These are phyloP conservation scores for Penicillium sp. DNA, from an alignment of 2,329 filamentous ascomycete species.

Conservation along the genomic window DNA sequence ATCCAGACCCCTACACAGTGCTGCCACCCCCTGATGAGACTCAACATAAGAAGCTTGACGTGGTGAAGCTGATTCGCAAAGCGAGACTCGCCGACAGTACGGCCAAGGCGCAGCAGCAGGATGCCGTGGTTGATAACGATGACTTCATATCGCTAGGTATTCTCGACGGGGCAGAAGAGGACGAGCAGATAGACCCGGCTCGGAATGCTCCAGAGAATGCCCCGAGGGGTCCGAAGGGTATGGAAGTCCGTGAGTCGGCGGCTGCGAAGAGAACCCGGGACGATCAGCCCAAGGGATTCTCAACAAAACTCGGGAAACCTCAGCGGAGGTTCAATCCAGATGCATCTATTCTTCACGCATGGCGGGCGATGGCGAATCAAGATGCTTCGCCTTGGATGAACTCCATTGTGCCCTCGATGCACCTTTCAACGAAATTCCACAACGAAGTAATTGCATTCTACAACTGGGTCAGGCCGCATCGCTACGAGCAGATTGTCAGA, in stretches of 20 bases:
- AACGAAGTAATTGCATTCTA: constrained; percentile 90
- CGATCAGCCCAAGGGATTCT: constrained; percentile 62
- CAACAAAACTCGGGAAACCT: constrained; percentile 54
- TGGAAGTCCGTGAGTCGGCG: constrained; percentile 41
- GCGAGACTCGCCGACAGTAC: constrained; percentile 63
- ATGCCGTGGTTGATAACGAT: constrained; percentile 58
- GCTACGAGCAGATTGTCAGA: constrained; percentile 75
- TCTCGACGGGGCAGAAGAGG: constrained; percentile 43
- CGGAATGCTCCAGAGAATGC: constrained; percentile 35
- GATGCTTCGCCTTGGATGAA: constrained; percentile 62
- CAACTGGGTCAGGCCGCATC: constrained; percentile 71
- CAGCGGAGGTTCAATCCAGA: constrained; percentile 50
- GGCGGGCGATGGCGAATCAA: constrained; percentile 47
- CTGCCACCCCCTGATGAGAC: constrained; percentile 75
- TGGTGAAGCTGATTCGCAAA: constrained; percentile 88
- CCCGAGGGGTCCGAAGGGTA: constrained; percentile 7
- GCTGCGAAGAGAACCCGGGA: constrained; percentile 72
- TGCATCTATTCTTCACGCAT: constrained; percentile 53
- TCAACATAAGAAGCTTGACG: constrained; percentile 73
- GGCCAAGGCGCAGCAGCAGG: constrained; percentile 49
- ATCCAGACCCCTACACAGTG: constrained; percentile 89
- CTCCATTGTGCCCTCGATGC: constrained; percentile 24
- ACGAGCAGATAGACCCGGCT: constrained; percentile 7
- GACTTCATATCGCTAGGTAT: constrained; percentile 89
- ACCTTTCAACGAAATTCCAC: constrained; percentile 63